Evolutionary conservation across 176 grass and related monocot species (phyloP).

Genomic region (Eragrostis curvula): DNA sequence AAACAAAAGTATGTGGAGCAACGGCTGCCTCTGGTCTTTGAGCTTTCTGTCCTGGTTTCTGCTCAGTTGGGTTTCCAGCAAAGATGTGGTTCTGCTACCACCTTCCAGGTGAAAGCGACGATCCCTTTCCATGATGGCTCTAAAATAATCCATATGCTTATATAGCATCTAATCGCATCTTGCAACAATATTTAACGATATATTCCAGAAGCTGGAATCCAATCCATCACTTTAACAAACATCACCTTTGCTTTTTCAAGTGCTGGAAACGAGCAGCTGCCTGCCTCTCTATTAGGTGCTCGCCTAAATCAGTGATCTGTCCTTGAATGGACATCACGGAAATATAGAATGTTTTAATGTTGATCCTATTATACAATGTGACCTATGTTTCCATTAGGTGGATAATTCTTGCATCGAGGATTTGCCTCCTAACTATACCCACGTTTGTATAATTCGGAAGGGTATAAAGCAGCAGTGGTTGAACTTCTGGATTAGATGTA

Average conservation of each 20-base stretch:
- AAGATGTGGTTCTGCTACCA: neutral
- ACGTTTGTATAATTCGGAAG: neutral
- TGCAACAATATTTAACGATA: neutral
- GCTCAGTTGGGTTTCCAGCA: neutral
- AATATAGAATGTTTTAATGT: neutral
- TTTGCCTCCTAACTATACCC: neutral
- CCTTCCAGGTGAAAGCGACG: constrained; percentile 16
- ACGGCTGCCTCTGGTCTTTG: neutral
- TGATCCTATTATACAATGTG: neutral
- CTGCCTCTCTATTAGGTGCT: neutral
- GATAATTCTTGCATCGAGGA: neutral
- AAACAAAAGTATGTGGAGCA: constrained; percentile 16
- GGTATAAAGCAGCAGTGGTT: neutral
- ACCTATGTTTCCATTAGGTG: constrained; percentile 1
- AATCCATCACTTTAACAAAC: neutral
- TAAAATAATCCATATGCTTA: neutral
- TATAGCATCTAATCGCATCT: neutral
- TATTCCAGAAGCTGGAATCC: neutral
- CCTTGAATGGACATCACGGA: neutral
- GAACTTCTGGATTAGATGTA: neutral
- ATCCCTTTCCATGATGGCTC: neutral
- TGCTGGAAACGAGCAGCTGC: neutral
- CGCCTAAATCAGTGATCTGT: neutral
- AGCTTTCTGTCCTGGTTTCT: neutral
- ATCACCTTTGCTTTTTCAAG: neutral